Conservation (phyloP, 495 filamentous ascomycete genomes). For the Hypoxylon lienhwacheense region DNA sequence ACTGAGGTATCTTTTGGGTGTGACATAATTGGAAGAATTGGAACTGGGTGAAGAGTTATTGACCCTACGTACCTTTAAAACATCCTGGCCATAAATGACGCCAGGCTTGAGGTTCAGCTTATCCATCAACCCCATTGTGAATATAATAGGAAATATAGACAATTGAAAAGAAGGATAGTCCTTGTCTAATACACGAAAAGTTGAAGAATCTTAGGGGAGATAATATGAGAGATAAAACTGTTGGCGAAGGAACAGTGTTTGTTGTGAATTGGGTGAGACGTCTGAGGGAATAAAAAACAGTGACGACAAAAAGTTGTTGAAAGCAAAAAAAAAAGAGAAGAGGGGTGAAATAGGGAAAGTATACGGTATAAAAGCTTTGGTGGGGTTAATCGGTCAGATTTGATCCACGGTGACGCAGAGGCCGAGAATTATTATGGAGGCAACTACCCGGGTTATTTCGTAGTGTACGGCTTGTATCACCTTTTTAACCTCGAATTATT, state of each 20-base stretch:
- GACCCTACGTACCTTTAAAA: constrained; percentile 51
- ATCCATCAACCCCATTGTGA: constrained; percentile 35
- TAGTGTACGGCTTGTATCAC: neutral
- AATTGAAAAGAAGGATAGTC: neutral
- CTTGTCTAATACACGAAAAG: neutral
- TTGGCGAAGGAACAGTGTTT: constrained; percentile 5
- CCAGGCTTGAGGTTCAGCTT: constrained; percentile 73
- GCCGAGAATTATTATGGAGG: constrained; percentile 30
- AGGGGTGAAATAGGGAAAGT: too few species aligned
- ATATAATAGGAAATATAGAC: neutral
- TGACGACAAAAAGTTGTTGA: constrained; percentile 19
- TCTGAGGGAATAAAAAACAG: constrained; percentile 34
- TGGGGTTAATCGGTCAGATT: constrained; percentile 21
- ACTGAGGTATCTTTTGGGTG: neutral
- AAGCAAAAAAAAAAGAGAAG: constrained; percentile 6
- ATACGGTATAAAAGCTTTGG: constrained; percentile 8
- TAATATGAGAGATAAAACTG: constrained; percentile 2
- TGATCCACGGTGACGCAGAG: constrained; percentile 35
- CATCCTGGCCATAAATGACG: constrained; percentile 87
- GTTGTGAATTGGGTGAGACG: constrained; percentile 16
- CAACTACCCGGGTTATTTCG: constrained; percentile 29
- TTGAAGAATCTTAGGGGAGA: neutral
- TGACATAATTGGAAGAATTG: neutral
- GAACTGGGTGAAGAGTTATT: constrained; percentile 14
- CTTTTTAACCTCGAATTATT: constrained; percentile 1